phyloP scores from a whole-genome alignment of 352 stramenopile genomes.

The Pythium brachiatum region DNA sequence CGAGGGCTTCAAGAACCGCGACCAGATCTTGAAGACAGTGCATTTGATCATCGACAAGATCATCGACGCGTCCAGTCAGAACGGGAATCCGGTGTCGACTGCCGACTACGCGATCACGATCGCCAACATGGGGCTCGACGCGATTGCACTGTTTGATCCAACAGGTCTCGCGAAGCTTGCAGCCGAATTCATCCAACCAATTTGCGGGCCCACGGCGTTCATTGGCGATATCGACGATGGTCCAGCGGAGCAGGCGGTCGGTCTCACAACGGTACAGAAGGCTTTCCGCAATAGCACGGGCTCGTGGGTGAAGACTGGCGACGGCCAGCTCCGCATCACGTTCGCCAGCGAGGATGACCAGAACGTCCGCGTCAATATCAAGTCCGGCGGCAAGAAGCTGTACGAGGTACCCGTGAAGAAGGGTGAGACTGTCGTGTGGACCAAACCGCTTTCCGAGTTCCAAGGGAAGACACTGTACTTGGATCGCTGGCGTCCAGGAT shows the following conservation, averaged over 20 bases:
- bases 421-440: constrained; percentile 37
- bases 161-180: constrained; percentile 38
- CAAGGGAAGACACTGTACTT: constrained; percentile 63
- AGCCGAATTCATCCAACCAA: constrained; percentile 49
- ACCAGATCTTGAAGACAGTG: constrained; percentile 39
- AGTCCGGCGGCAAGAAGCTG: constrained; percentile 42
- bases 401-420: constrained; percentile 38
- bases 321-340: constrained; percentile 35
- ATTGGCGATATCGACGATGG: constrained; percentile 49
- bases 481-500: constrained; percentile 9
- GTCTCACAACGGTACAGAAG: constrained; percentile 33
- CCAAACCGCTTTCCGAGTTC: constrained; percentile 30
- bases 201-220: constrained; percentile 46
- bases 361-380: constrained; percentile 49
- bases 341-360: constrained; percentile 48
- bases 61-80: constrained; percentile 35
- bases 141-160: constrained; percentile 44
- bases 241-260: constrained; percentile 36
- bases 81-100: constrained; percentile 31
- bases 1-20: constrained; percentile 23
- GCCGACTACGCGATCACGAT: constrained; percentile 40
- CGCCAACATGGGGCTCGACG: constrained; percentile 38
- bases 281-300: constrained; percentile 41
- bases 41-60: constrained; percentile 45
- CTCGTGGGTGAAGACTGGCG: constrained; percentile 36